Base-by-base conservation (phyloP, 371 early-diverging fungal species). In the Fennellomyces sp. region DNA sequence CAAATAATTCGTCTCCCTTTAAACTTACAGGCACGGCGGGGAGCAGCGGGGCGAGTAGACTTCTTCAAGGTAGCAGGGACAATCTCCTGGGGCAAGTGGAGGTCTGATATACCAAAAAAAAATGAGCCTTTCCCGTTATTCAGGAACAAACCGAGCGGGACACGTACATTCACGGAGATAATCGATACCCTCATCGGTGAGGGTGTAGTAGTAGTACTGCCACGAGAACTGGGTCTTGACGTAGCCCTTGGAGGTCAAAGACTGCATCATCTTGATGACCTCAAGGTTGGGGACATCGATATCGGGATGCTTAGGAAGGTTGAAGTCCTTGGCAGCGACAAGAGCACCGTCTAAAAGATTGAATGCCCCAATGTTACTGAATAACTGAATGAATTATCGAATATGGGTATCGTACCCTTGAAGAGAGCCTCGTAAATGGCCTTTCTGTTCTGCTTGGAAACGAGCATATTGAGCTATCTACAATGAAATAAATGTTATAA, bases 141-240 rank as follows among this genome's bases (percentile, higher is more conserved):
- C 29, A n/a, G n/a, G n/a, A n/a, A n/a, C n/a, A n/a, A n/a, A n/a
- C n/a, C n/a, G n/a, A n/a, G n/a, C n/a, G n/a, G 42, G 8, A 23
- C 21, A 52, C 74, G 63, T 69, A 79, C 79, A 93, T 86, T 93
- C 92, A 80, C 99, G 94, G 75, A 98, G 89, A 85, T 96, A 97
- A 76, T 92, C 94, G 74, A 98, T 96, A 84, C 99, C 99, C 82
- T 91, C 93, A 77, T 95, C 90, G 78, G 97, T 98, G 70, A 99
- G 87, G 77, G 91, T 94, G 88, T 98, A 99, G 93, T 99, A 99
- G 86, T 94, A 98, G 90, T 95, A 94, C 77, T 97, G 98, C 99
- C 99, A 99, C 72, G 96, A 95, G 94, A 99, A 99, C 75, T 91
- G 92, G 75, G 93, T 93, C 86, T 91, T 94, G 79, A 98, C 97